Evolutionary conservation across 2,329 filamentous ascomycete species (phyloP).

Genomic region (Sporothrix brasiliensis): DNA sequence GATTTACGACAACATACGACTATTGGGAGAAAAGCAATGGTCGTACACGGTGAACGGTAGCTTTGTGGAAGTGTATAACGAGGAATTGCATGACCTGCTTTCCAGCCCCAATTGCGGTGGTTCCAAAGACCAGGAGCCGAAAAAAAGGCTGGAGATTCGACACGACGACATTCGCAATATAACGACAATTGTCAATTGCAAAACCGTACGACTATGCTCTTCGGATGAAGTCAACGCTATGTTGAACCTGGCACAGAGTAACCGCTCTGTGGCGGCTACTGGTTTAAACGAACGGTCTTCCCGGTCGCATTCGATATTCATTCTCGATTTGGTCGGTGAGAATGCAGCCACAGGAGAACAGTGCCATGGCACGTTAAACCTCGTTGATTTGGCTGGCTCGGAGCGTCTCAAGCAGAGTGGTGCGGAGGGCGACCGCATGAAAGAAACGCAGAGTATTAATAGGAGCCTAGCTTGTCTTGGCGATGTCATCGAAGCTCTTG

Average conservation of each 20-base stretch:
- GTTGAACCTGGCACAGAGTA: slow-evolving; percentile 76
- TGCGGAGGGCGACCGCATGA: slow-evolving; percentile 81
- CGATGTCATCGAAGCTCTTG: slow-evolving; percentile 93
- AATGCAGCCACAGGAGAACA: slow-evolving; percentile 78
- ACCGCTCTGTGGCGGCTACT: slow-evolving; percentile 92
- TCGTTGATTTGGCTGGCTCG: slow-evolving; percentile 92
- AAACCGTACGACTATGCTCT: slow-evolving; percentile 74
- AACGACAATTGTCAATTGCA: slow-evolving; percentile 80
- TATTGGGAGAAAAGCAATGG: slow-evolving; percentile 90
- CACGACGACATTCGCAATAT: slow-evolving; percentile 82
- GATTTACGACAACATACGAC: slow-evolving; percentile 85
- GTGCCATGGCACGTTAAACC: slow-evolving; percentile 90
- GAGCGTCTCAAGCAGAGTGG: slow-evolving; percentile 87
- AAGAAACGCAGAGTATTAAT: slow-evolving; percentile 97
- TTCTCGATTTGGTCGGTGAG: slow-evolving; percentile 73
- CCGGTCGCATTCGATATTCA: slow-evolving; percentile 94
- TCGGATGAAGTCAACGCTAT: slow-evolving; percentile 79
- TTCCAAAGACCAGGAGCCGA: slow-evolving; percentile 66
- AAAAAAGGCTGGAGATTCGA: slow-evolving; percentile 84
- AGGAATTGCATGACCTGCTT: slow-evolving; percentile 90
- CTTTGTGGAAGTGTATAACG: slow-evolving; percentile 98
- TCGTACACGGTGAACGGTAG: slow-evolving; percentile 90
- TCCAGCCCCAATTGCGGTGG: slow-evolving; percentile 44
- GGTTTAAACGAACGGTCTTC: slow-evolving; percentile 95
- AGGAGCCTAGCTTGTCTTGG: slow-evolving; percentile 88